These are phyloP conservation scores for Cyberlindnera mycetangii DNA, from an alignment of 805 yeast species.

Conservation along the genomic window DNA sequence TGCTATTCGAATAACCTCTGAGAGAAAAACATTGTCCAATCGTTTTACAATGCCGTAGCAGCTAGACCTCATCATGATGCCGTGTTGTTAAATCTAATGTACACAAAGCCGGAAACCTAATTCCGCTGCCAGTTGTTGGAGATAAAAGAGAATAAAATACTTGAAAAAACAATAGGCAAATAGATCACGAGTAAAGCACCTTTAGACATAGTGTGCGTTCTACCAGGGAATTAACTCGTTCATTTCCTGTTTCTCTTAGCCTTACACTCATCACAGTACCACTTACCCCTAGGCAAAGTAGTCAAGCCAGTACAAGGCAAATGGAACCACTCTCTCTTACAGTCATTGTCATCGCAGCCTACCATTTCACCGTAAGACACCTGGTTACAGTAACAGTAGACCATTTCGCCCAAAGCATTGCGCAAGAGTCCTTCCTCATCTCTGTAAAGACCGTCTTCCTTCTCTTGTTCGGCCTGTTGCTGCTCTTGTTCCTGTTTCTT, in stretches of 20 bases:
- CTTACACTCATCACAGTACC: conserved; percentile 74
- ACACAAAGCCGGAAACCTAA: conserved; percentile 1
- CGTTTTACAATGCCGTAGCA: not conserved
- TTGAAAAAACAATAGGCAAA: not conserved
- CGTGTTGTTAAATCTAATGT: not conserved
- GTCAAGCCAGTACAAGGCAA: conserved; percentile 87
- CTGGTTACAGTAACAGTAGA: conserved; percentile 94
- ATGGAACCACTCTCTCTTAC: conserved; percentile 95
- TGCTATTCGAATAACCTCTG: too few species aligned
- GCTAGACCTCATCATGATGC: too few species aligned
- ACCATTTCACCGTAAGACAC: conserved; percentile 99
- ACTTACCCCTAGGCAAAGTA: conserved; percentile 81
- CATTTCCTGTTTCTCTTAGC: conserved; percentile 37
- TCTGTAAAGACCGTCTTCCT: conserved; percentile 15
- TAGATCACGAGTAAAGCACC: too few species aligned
- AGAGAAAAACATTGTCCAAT: too few species aligned
- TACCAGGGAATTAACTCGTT: too few species aligned
- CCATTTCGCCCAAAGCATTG: conserved; percentile 56
- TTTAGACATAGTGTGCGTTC: too few species aligned
- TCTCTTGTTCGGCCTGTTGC: conserved; percentile 10
- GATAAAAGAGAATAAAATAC: not conserved
- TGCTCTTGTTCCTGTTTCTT: conserved; percentile 17
- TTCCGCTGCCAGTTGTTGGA: not conserved
- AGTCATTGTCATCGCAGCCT: conserved; percentile 93
- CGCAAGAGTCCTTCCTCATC: conserved; percentile 19